Conservation (phyloP, 2,329 filamentous ascomycete species). For the Neurospora sp. region DNA sequence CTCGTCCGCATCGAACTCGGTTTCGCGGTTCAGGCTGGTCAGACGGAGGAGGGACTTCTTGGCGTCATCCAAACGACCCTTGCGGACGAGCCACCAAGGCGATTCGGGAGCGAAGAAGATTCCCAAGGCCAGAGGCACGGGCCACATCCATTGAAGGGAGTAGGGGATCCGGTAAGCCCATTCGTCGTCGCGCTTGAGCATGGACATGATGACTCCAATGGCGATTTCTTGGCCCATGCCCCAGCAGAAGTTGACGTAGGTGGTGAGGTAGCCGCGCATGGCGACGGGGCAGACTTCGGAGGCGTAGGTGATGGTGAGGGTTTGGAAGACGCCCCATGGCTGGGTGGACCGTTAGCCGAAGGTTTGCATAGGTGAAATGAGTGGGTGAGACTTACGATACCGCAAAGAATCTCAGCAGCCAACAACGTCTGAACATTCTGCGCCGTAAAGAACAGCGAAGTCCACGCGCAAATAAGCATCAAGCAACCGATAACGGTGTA, state of each 20-base stretch:
- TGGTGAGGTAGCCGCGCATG: constrained; percentile 61
- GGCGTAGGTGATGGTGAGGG: constrained; percentile 54
- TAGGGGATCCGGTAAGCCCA: constrained; percentile 59
- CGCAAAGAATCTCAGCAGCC: constrained; percentile 52
- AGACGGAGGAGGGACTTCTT: constrained; percentile 56
- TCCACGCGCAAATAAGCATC: constrained; percentile 43
- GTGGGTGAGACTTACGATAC: constrained; percentile 26
- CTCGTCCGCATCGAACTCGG: constrained; percentile 70
- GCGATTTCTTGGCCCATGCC: constrained; percentile 65
- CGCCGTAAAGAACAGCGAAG: constrained; percentile 56
- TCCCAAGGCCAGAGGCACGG: constrained; percentile 53
- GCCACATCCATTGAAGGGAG: constrained; percentile 71
- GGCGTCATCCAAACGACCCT: constrained; percentile 52
- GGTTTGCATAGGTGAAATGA: neutral
- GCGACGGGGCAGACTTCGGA: constrained; percentile 65
- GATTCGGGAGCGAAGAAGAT: constrained; percentile 61
- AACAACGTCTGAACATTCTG: constrained; percentile 48
- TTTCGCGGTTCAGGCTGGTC: constrained; percentile 52
- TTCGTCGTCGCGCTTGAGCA: constrained; percentile 54
- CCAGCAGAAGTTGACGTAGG: constrained; percentile 71
- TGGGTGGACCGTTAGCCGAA: constrained; percentile 6
- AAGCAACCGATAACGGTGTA: constrained; percentile 53
- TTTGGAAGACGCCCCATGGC: constrained; percentile 34
- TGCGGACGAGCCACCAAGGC: constrained; percentile 68
- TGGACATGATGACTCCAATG: constrained; percentile 61